Conservation (phyloP, 75 land plant species). For the Isoetes taiwanensis region DNA sequence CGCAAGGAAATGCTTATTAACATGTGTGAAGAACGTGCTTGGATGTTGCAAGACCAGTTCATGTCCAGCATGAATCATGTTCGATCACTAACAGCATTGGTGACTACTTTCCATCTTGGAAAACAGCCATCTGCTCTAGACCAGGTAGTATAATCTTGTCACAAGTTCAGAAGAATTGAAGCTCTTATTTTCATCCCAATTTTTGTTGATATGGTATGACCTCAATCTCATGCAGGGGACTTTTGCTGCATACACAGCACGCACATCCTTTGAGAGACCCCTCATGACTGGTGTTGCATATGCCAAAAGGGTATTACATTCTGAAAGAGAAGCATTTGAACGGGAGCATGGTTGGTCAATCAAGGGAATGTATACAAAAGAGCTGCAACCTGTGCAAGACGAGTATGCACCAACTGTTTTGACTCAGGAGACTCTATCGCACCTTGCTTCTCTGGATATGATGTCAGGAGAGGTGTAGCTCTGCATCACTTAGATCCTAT, state of each 20-base stretch:
- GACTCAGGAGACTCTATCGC: conserved; percentile 70
- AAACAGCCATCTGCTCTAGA: conserved; percentile 68
- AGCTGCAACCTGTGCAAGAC: conserved; percentile 41
- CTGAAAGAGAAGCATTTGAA: conserved; percentile 65
- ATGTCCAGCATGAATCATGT: conserved; percentile 92
- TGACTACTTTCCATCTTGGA: conserved; percentile 81
- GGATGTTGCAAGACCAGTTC: conserved; percentile 94
- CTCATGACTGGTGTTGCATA: conserved; percentile 91
- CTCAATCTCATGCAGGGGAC: conserved; percentile 78
- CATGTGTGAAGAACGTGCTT: conserved; percentile 90
- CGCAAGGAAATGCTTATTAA: conserved; percentile 57
- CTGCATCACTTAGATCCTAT: too few relatives aligned
- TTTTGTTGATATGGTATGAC: too few relatives aligned
- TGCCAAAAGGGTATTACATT: conserved; percentile 68
- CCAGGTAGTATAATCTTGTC: too few relatives aligned
- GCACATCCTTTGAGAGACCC: conserved; percentile 90
- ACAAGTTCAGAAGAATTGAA: too few relatives aligned
- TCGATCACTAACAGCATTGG: conserved; percentile 59
- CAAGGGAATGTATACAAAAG: conserved; percentile 68
- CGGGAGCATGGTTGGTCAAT: conserved; percentile 70
- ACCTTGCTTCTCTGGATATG: conserved; percentile 76
- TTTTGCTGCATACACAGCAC: conserved; percentile 73
- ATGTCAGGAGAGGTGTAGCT: conserved; percentile 73
- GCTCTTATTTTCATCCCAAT: too few relatives aligned
- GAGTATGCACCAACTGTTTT: conserved; percentile 78